Evolutionary conservation across 495 filamentous ascomycete species (phyloP), one percentile per base, ranked within the genome.

Genomic region (Jackrogersella multiformis): DNA sequence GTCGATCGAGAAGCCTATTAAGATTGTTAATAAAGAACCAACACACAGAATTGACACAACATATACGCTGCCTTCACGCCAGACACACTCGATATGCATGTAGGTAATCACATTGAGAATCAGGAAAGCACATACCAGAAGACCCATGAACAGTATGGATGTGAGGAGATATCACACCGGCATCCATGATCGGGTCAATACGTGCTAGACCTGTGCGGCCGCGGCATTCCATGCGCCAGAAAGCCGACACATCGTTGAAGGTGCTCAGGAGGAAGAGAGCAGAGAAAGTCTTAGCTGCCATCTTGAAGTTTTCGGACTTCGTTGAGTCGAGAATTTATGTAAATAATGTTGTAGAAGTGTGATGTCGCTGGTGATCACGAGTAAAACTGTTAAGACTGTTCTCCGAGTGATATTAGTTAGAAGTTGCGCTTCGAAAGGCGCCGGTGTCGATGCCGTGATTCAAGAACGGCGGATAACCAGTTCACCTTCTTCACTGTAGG

Each of bases 171-270:
- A 85, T 70, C 4, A 46, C 61, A 2, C 87, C 87, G 12, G 86
- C 87, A 65, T 77, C 75, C 18, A 92, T 79, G 39, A 96, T 79
- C 5, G 93, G 92, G 71, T 97, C 93, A 41, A 90, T 79, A 35
- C 90, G 83, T 55, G 86, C 88, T 35, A 92, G 62, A 68, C 86
- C 91, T 63, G 85, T 81, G 41, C 82, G 82, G 62, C 86, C 88
- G 61, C 82, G 87, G 74, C 93, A 97, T 53, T 89, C 88, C 81
- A 96, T 87, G 77, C 93, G 92, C 92, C 92, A 97, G 77, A 96
- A 96, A 34, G 91, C 93, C 66, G 84, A 69, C n/a, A 69, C 73
- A 64, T 67, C 42, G 5, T 16, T 12, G 34, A 82, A 76, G 30
- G 74, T 67, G 52, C 76, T 64, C 1, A 81, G 72, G 23, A 77